A percentile compares a stretch with the other conserved stretches of the same genome.
These are phyloP conservation scores for Backusella tarrabulga DNA, from an alignment of 192 early-diverging fungal species.

Conservation along the genomic window DNA sequence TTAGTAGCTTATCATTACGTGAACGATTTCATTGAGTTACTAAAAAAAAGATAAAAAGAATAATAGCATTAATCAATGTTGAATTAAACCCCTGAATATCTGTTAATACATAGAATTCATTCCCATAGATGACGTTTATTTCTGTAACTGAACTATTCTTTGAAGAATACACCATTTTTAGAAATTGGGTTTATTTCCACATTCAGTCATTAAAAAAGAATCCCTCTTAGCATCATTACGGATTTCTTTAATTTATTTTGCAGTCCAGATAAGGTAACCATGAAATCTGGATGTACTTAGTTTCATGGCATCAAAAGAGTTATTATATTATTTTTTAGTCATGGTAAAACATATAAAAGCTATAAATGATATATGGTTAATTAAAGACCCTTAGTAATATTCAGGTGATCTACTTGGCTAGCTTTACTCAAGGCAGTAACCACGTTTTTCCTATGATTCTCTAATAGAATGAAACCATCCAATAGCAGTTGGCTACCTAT, in stretches of 20 bases:
- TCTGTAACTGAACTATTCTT: neutral
- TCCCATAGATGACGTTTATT: neutral
- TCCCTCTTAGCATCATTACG: neutral
- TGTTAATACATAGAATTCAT: no score
- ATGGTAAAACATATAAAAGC: neutral
- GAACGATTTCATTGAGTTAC: no score
- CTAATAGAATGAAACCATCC: neutral
- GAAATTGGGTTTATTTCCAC: neutral
- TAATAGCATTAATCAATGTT: no score
- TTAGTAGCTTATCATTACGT: no score
- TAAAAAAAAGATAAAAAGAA: no score
- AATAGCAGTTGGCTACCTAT: neutral
- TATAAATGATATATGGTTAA: neutral
- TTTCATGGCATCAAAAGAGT: neutral
- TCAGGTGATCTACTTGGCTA: neutral
- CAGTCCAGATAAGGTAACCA: neutral
- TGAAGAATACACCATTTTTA: neutral
- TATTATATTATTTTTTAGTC: neutral
- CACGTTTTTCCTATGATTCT: neutral
- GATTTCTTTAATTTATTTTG: neutral
- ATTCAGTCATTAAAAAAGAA: slow-evolving; percentile 3
- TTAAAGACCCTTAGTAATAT: neutral
- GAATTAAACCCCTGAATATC: no score
- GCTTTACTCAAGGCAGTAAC: neutral
- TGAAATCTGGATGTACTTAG: neutral